Evolutionary conservation across 1,284 basidiomycete species (phyloP).

Genomic region (Xanthoconium separans): DNA sequence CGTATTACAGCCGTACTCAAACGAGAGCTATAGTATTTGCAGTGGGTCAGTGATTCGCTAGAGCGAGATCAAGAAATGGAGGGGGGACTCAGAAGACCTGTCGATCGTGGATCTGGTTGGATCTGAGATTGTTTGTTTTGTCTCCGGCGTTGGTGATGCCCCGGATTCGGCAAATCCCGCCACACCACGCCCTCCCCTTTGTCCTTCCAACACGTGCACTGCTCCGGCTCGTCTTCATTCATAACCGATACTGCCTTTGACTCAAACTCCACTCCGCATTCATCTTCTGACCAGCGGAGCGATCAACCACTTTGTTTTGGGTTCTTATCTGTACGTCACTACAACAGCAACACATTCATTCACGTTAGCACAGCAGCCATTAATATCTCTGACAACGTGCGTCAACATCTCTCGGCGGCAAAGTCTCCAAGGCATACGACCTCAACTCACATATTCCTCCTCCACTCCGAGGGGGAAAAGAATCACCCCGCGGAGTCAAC

Average conservation of each 20-base stretch:
- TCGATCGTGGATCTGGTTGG: constrained; percentile 19
- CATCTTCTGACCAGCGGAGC: not conserved
- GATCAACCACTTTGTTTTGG: not conserved
- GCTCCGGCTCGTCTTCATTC: constrained; percentile 15
- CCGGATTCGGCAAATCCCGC: constrained; percentile 33
- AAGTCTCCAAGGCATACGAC: not conserved
- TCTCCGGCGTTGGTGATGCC: constrained; percentile 32
- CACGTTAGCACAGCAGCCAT: not conserved
- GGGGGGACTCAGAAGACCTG: not conserved
- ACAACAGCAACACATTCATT: not conserved
- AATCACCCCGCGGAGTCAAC: not conserved
- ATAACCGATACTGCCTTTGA: constrained; percentile 22
- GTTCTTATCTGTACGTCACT: not conserved
- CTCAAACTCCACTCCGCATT: not conserved
- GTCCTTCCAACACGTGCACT: constrained; percentile 4
- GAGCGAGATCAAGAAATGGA: not conserved
- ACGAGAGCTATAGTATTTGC: not conserved
- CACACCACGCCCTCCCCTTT: constrained; percentile 5
- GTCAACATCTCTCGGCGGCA: not conserved
- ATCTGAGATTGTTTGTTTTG: constrained; percentile 37
- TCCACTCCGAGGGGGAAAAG: not conserved
- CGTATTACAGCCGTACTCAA: not conserved
- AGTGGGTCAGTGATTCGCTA: not conserved
- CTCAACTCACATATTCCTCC: not conserved
- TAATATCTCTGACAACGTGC: not conserved